Base-by-base conservation (phyloP, 768 basidiomycete species). In the Leccinum sublutescens region DNA sequence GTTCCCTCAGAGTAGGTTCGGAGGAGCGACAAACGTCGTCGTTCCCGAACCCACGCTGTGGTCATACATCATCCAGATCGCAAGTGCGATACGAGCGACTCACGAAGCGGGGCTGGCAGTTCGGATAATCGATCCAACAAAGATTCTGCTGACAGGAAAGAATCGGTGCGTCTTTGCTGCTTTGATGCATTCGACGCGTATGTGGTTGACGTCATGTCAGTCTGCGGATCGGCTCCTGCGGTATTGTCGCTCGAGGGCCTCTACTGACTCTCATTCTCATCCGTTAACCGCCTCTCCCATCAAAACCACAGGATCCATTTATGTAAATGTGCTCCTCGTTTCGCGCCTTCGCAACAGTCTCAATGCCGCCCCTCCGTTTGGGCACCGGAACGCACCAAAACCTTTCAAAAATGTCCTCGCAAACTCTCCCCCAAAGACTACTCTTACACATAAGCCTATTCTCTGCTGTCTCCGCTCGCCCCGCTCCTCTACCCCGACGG, bases 11-110 rank as follows among this genome's bases (percentile, higher is more conserved):
- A 77, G 71, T 29, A 77, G 76, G 48, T 68, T 74, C 8, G 73
- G 75, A 15, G 77, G 78, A 36, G 52, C 62, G 2, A 23, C 23
- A 2, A 62, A 58, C 34, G 57, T 59, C 15, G 61, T 56, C 34
- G 76, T 98, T 21, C 81, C 89, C 0, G 97, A 99, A 71, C 80
- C 87, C 17, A 85, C 87, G 0, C 70, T 99, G 3, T 99, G 97
- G 96, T 88, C 89, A 4, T 98, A 95, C 68, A 85, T 97, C 51
- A 82, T 93, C 21, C 97, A 99, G 72, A 85, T 98, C 57, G 87
- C 89, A 5, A 87, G 83, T 61, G 95, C 92, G 1, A 85, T 98
- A 73, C 93, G 89, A 74, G 84, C 83, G 49, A 87, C 91, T 0
- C 97, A 99, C 69, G 87, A 88, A 52, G 81, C 81, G 2, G 91